phyloP scores from a whole-genome alignment of 192 early-diverging fungal species.

The Coemansia sp. region DNA sequence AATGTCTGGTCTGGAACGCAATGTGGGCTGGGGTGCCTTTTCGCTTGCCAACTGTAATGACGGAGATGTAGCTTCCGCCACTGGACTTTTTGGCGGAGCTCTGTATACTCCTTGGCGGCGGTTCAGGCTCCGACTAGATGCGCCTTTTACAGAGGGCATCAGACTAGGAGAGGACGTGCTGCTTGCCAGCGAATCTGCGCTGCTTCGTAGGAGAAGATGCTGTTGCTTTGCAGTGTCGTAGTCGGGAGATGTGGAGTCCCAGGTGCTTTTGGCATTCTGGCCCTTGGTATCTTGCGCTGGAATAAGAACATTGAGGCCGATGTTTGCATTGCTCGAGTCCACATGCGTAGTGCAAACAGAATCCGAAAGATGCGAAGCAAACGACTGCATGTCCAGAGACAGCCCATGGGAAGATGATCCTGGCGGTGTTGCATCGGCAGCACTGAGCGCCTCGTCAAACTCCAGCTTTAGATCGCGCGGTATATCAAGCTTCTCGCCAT shows the following conservation, averaged over 20 bases:
- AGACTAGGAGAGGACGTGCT: slow-evolving; percentile 16
- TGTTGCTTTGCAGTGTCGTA: slow-evolving; percentile 5
- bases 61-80: background rate
- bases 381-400: slow-evolving; percentile 14
- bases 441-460: slow-evolving; percentile 44
- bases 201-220: slow-evolving; percentile 11
- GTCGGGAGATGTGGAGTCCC: slow-evolving; percentile 45
- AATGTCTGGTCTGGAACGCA: slow-evolving; percentile 21
- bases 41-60: slow-evolving; percentile 11
- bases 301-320: slow-evolving; percentile 41
- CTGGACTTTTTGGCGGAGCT: slow-evolving; percentile 22
- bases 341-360: slow-evolving; percentile 14
- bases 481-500: slow-evolving; percentile 33
- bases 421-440: slow-evolving; percentile 36
- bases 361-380: slow-evolving; percentile 7
- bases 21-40: background rate
- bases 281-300: slow-evolving; percentile 12
- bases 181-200: slow-evolving; percentile 24
- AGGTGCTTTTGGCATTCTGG: slow-evolving; percentile 19
- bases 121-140: slow-evolving; percentile 4
- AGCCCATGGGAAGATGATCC: slow-evolving; percentile 19
- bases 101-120: slow-evolving; percentile 48
- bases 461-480: slow-evolving; percentile 50
- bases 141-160: background rate
- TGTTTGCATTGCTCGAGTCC: slow-evolving; percentile 10